Base-by-base conservation (phyloP, 2,329 filamentous ascomycete species). In the Colletotrichum sansevieriae region DNA sequence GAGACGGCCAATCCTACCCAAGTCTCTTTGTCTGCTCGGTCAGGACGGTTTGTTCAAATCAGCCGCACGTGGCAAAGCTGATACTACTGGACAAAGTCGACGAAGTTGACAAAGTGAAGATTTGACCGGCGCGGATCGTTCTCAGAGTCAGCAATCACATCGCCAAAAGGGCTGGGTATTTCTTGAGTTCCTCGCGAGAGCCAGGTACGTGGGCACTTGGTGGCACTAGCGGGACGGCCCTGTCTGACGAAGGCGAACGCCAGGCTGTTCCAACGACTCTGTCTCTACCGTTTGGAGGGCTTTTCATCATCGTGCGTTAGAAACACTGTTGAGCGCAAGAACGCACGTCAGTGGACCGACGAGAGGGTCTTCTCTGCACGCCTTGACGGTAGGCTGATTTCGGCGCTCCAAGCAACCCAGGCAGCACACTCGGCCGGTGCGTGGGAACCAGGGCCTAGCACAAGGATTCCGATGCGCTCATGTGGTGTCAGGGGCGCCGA, bases 391-490 rank as follows among this genome's bases (percentile, higher is more conserved):
- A 18, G 7, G 25, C 37, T 20, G 41, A 33, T 25, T 60, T 52
- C 41, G 46, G 18, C 35, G 41, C 29, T 49, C 29, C 18, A 20
- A 39, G 44, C 29, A 29, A 29, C 33, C 11, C 61, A 20, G 25
- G 60, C 37, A 52, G 64, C 64, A 64, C 52, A 37, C 41, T 37
- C 52, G 60, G 43, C 60, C 44, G 18, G 43, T 35, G 18, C 8
- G 29, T 55, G 18, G 55, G 33, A 13, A 15, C 29, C 29, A 29
- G 29, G 29, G 29, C 35, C n/a, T 62, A 11, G 56, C 22, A 52
- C 55, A 55, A 54, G 33, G 41, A 62, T 62, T 58, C 33, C 35
- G 47, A 49, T 65, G 55, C 35, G 55, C 41, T 65, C 39, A 61
- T 41, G 35, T 65, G 35, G 62, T 20, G 33, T 63, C 35, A 64